Percentiles rank a stretch among this genome's conserved stretches.
phyloP scores from a whole-genome alignment of 306 rosid genomes.

The Begonia fuchsioides region DNA sequence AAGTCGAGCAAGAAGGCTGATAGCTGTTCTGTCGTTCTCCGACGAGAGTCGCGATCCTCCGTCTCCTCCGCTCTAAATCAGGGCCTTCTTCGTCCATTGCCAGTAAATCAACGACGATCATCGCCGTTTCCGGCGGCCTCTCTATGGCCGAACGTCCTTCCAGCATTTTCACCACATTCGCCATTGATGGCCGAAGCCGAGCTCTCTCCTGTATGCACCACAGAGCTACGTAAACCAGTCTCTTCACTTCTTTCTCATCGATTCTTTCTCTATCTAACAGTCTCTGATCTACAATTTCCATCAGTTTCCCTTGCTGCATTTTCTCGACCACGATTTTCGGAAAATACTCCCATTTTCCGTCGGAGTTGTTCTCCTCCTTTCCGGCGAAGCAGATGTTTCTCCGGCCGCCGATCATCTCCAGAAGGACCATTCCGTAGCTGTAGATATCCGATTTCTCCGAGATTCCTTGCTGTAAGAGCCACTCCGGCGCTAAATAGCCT shows the following conservation, averaged over 20 bases:
- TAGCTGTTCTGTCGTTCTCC: not conserved
- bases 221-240: constrained; percentile 46
- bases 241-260: constrained; percentile 49
- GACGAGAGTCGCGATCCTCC: constrained; percentile 9
- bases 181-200: constrained; percentile 55
- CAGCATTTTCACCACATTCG: constrained; percentile 62
- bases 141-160: constrained; percentile 49
- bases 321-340: constrained; percentile 60
- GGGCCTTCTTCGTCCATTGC: constrained; percentile 27
- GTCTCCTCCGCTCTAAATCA: not conserved
- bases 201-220: constrained; percentile 94
- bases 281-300: constrained; percentile 64
- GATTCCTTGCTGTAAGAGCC: constrained; percentile 69
- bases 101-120: constrained; percentile 53
- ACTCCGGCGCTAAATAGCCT: constrained; percentile 90
- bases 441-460: constrained; percentile 72
- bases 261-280: constrained; percentile 19
- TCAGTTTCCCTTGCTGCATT: constrained; percentile 42
- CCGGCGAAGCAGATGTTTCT: constrained; percentile 36
- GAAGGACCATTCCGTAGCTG: constrained; percentile 81
- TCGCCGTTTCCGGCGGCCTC: constrained; percentile 58
- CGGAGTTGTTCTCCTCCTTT: constrained; percentile 15
- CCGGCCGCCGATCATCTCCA: constrained; percentile 73
- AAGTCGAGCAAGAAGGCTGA: no score
- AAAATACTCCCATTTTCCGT: constrained; percentile 43